A percentile compares a stretch with the other conserved stretches of the same genome.
Conservation (phyloP, 2,329 filamentous ascomycete species). For the Venturia effusa region DNA sequence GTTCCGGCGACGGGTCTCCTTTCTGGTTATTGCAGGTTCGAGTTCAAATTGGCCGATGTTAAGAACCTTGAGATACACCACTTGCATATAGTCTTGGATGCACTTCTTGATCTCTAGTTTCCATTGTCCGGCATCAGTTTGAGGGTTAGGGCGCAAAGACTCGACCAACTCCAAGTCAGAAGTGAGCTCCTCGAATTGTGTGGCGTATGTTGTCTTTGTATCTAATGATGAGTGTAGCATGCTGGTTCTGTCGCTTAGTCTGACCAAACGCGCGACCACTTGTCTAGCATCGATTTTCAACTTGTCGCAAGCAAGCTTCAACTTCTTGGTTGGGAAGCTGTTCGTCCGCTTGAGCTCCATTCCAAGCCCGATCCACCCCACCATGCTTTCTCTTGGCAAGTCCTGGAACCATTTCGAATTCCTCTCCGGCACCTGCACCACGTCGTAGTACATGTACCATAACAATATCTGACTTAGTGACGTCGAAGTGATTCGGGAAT, state of each 20-base stretch:
- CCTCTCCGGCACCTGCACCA: conserved; percentile 15
- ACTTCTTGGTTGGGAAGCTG: neutral
- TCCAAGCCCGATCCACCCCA: conserved; percentile 2
- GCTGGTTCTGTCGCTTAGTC: neutral
- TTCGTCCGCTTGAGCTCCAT: conserved; percentile 1
- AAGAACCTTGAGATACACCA: neutral
- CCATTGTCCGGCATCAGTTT: neutral
- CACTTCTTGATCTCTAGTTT: neutral
- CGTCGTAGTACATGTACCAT: conserved; percentile 19
- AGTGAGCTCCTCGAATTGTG: neutral
- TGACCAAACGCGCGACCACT: neutral
- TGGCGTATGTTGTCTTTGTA: neutral
- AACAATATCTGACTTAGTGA: conserved; percentile 18
- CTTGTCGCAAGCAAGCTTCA: neutral
- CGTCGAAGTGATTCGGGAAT: conserved; percentile 13
- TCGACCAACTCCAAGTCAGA: neutral
- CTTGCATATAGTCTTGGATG: neutral
- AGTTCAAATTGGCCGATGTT: neutral
- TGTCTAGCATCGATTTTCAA: neutral
- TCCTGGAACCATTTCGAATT: neutral
- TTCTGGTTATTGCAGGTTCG: neutral
- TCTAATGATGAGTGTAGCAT: neutral
- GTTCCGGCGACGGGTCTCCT: neutral
- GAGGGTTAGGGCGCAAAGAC: neutral
- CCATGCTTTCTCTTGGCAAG: neutral